A percentile compares a stretch with the other conserved stretches of the same genome.
phyloP scores from a whole-genome alignment of 1,284 basidiomycete species.

The Takashimella koratensis region DNA sequence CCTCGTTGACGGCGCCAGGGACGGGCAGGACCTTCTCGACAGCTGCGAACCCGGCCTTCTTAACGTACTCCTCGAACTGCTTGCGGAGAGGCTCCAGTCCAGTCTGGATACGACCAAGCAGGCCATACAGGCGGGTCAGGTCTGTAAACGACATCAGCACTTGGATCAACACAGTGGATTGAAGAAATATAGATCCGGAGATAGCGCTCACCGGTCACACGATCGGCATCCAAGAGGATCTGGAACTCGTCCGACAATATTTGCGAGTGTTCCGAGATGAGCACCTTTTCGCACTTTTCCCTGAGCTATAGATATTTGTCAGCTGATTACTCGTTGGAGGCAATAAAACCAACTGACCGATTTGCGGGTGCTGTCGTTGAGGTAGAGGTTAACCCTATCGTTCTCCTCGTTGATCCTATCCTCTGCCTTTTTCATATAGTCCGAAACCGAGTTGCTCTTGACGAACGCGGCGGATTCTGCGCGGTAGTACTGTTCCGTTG shows the following conservation, averaged over 20 bases:
- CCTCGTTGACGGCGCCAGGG: conserved; percentile 58
- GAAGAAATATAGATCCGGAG: too few species aligned
- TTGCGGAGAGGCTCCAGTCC: conserved; percentile 88
- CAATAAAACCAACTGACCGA: conserved; percentile 48
- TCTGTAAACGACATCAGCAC: conserved; percentile 52
- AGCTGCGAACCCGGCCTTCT: conserved; percentile 77
- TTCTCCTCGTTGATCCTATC: conserved; percentile 90
- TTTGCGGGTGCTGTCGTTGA: conserved; percentile 83
- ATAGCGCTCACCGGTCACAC: conserved; percentile 66
- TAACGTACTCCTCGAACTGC: conserved; percentile 93
- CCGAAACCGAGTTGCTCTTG: conserved; percentile 83
- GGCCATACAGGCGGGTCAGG: conserved; percentile 88
- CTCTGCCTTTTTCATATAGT: conserved; percentile 96
- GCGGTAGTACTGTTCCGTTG: conserved; percentile 88
- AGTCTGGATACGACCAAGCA: conserved; percentile 82
- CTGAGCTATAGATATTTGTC: conserved; percentile 59
- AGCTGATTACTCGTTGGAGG: neutral
- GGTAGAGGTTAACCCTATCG: conserved; percentile 89
- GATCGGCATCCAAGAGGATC: conserved; percentile 83
- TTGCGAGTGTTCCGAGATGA: conserved; percentile 83
- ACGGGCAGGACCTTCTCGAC: conserved; percentile 67
- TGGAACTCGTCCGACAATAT: conserved; percentile 96
- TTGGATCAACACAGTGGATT: conserved; percentile 4
- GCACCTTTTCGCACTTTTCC: conserved; percentile 83
- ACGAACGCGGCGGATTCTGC: conserved; percentile 88